A percentile compares a stretch with the other conserved stretches of the same genome.
phyloP scores from a whole-genome alignment of 2,329 filamentous ascomycete genomes.

The Fusarium acutatum region DNA sequence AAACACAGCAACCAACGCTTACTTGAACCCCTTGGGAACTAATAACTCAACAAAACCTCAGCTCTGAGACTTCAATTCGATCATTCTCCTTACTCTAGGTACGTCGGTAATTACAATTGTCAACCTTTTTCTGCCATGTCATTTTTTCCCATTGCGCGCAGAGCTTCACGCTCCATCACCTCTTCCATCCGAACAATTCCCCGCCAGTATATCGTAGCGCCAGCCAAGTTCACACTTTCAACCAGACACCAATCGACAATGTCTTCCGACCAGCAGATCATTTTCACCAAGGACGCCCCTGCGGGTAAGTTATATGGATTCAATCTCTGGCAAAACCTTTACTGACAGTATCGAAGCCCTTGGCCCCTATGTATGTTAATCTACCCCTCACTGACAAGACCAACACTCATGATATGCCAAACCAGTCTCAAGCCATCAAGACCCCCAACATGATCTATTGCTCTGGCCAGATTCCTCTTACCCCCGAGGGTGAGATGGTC shows the following conservation, averaged over 20 bases:
- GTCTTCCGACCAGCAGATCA: constrained; percentile 58
- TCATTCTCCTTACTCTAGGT: constrained; percentile 17
- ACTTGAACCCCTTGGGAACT: constrained; percentile 3
- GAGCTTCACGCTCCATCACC: constrained; percentile 35
- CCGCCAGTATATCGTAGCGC: constrained; percentile 14
- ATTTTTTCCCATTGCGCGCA: constrained; percentile 26
- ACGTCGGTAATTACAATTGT: constrained; percentile 12
- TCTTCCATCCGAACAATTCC: constrained; percentile 29
- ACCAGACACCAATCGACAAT: constrained; percentile 51
- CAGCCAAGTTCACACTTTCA: constrained; percentile 45
- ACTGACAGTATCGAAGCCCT: constrained; percentile 55
- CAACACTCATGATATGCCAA: constrained; percentile 21
- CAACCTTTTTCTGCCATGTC: constrained; percentile 32
- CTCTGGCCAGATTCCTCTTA: constrained; percentile 77
- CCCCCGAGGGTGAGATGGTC: constrained; percentile 63
- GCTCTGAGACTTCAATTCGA: not conserved
- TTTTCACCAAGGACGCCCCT: constrained; percentile 68
- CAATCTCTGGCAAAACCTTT: not conserved
- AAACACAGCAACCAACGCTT: constrained; percentile 17
- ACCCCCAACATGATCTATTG: constrained; percentile 72
- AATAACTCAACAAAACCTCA: constrained; percentile 5
- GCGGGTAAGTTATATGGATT: constrained; percentile 56
- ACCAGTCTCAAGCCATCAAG: constrained; percentile 72
- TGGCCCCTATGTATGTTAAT: constrained; percentile 67
- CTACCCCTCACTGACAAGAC: constrained; percentile 17